Base-by-base conservation (phyloP, 257 asterid species). In the Misopates orontium region DNA sequence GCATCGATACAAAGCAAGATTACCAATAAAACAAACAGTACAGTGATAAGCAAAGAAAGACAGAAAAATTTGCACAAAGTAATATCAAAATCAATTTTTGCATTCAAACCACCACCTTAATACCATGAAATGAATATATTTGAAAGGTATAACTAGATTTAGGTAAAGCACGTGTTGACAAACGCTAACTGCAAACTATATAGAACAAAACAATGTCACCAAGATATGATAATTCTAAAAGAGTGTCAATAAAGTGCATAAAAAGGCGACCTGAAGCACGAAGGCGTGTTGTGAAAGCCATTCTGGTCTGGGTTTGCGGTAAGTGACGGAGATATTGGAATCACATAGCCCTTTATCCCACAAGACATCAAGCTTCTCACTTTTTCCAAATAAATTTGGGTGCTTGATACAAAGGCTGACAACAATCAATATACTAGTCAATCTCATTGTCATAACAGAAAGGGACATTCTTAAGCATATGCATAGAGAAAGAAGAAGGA, bases 291-390 rank as follows among this genome's bases (percentile, higher is more conserved):
- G 97, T 20, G 95, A 68, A 68, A 90, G 95, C 96, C 96, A 86
- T 56, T 87, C 95, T 0, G 97, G 95, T 53, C 87, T 80, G 15
- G 99, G 95, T 80, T 93, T 93, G 78, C 95, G 83, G 71, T 82
- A 88, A 40, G 97, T 86, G 62, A 90, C 69, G 79, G 82, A 78
- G 60, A 94, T 52, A 72, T 85, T 90, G 74, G 97, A 90, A 82
- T 94, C 96, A 73, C 92, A 90, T 6, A 94, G 86, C 45, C 99
- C 99, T 77, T 94, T 94, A 66, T 94, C 97, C 87, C 95, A 94
- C 76, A 79, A 80, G 67, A 94, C 77, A 78, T 90, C 96, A 47
- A 94, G 96, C 89, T 94, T 94, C 85, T 94, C 99, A 47, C 97
- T 82, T 78, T 86, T 90, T 64, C 99, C 99, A 58, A 94, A 94